Percentiles rank a stretch among this genome's conserved stretches.
Evolutionary conservation across 1,139 yeast genomes (phyloP).

Genomic region (Pichia sp.): DNA sequence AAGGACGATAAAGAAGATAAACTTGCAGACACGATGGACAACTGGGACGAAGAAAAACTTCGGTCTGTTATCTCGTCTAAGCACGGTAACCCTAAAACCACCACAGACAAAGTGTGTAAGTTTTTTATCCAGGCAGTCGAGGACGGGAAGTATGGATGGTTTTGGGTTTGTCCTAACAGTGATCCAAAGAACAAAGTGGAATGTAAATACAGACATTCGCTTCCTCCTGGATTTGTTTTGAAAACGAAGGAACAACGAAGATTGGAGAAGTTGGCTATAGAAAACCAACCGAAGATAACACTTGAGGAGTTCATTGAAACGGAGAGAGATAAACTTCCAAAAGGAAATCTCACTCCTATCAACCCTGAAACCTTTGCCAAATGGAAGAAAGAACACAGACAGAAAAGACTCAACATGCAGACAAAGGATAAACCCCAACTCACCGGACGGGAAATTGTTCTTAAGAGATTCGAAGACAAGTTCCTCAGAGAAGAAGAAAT

Average conservation of each 20-base stretch:
- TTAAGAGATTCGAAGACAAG: constrained; percentile 68
- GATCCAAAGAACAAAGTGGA: constrained; percentile 51
- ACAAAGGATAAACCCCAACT: constrained; percentile 48
- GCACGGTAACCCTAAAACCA: constrained; percentile 90
- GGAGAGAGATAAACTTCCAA: constrained; percentile 84
- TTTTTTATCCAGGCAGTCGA: constrained; percentile 95
- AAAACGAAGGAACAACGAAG: constrained; percentile 95
- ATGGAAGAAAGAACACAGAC: constrained; percentile 75
- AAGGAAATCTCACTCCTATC: constrained; percentile 76
- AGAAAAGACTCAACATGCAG: constrained; percentile 56
- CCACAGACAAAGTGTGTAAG: constrained; percentile 94
- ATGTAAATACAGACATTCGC: constrained; percentile 94
- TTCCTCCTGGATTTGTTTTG: constrained; percentile 94
- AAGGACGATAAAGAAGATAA: constrained; percentile 44
- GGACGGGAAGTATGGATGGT: constrained; percentile 97
- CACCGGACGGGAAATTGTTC: constrained; percentile 79
- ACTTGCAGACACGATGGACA: constrained; percentile 87
- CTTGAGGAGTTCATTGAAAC: constrained; percentile 94
- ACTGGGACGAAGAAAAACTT: constrained; percentile 95
- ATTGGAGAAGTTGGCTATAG: constrained; percentile 81
- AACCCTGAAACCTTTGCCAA: constrained; percentile 74
- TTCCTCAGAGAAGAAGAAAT: constrained; percentile 39
- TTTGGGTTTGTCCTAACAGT: constrained; percentile 96
- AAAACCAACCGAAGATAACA: constrained; percentile 83
- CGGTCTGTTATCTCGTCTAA: constrained; percentile 82